Base-by-base conservation (phyloP, 139 green algal species). In the Tetraselmis striata region DNA sequence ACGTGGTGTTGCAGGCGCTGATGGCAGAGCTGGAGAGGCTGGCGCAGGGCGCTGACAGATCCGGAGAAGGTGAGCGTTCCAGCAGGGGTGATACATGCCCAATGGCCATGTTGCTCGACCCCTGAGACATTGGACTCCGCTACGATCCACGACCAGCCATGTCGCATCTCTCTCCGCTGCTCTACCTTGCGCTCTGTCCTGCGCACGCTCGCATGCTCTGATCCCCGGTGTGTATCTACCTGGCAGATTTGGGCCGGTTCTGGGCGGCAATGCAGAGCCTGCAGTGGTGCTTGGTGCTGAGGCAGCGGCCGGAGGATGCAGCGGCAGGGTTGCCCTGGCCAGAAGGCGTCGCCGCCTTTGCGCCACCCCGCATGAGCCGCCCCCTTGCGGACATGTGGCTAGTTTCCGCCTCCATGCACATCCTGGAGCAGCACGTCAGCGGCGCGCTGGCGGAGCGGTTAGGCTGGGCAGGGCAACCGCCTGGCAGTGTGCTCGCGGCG, bases 211-310 rank as follows among this genome's bases (percentile, higher is more conserved):
- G n/a, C n/a, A n/a, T n/a, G n/a, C n/a, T n/a, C n/a, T n/a, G n/a
- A n/a, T n/a, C n/a, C n/a, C n/a, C n/a, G n/a, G n/a, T n/a, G n/a
- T n/a, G n/a, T n/a, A n/a, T n/a, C n/a, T n/a, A n/a, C n/a, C n/a
- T n/a, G n/a, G n/a, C n/a, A n/a, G n/a, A n/a, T n/a, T n/a, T n/a
- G n/a, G n/a, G n/a, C n/a, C n/a, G n/a, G n/a, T 30, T 89, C 24
- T 94, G 90, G 89, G 29, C 28, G 23, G 24, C 77, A 24, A 82
- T 95, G 22, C 27, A 78, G 31, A 83, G 77, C 0, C 79, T 93
- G 11, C 31, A 77, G 0, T 95, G 92, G 92, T 94, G 90, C 82
- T 90, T 90, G 31, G 87, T 94, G 77, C 29, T 93, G 78, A 28
- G 25, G 0, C 2, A 59, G 27, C 67, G 84, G 26, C 91, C 91